Evolutionary conservation across 768 basidiomycete species (phyloP).

Genomic region (Trametes cingulata): DNA sequence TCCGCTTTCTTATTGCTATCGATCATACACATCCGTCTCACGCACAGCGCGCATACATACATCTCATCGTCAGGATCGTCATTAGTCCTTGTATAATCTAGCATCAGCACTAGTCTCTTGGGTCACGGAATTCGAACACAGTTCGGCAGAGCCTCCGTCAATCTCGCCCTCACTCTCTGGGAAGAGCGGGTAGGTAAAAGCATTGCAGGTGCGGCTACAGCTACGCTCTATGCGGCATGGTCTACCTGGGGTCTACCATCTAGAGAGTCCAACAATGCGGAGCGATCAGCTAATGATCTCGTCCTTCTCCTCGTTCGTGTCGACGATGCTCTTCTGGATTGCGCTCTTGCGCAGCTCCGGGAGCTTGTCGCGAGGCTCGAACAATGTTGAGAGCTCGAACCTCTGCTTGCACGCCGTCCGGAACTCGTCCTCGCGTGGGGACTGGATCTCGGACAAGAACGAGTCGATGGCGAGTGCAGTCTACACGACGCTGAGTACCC

Average conservation of each 20-base stretch:
- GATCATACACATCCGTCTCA: not conserved
- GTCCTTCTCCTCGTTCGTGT: constrained; percentile 12
- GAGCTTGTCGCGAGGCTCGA: constrained; percentile 59
- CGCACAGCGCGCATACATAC: not conserved
- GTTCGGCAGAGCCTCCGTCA: too few relatives aligned
- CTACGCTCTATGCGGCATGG: not conserved
- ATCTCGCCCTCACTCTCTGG: too few relatives aligned
- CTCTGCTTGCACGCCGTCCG: constrained; percentile 49
- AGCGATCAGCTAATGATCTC: constrained; percentile 17
- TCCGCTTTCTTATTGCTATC: constrained; percentile 10
- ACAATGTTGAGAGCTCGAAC: constrained; percentile 66
- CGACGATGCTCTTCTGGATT: not conserved
- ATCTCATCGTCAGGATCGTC: not conserved
- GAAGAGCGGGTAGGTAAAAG: not conserved
- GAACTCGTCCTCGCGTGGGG: constrained; percentile 62
- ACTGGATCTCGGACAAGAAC: constrained; percentile 52
- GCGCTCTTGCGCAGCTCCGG: constrained; percentile 33
- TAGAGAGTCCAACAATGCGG: not conserved
- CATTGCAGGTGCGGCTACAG: constrained; percentile 1
- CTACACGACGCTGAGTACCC: constrained; percentile 36
- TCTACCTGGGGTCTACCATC: not conserved
- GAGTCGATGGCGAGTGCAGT: constrained; percentile 48
- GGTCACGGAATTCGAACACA: too few relatives aligned
- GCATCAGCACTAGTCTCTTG: not conserved
- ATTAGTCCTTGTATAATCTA: constrained; percentile 8